Evolutionary conservation across 495 filamentous ascomycete genomes (phyloP), one percentile per base, ranked within the genome.

Genomic region (Filosporella fistucella): DNA sequence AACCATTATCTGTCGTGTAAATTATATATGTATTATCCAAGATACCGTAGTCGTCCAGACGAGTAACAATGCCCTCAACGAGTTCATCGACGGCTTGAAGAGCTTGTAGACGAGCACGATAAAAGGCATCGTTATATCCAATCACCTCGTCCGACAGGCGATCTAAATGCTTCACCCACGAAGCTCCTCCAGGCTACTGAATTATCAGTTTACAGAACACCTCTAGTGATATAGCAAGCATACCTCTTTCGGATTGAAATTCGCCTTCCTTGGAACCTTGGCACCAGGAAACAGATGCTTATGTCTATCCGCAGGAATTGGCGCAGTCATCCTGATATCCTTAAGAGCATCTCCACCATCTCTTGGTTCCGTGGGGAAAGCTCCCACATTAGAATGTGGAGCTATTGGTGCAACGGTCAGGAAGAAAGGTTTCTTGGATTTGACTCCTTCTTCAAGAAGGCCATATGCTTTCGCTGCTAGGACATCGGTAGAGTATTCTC

Each of bases 1-100:
- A 87, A 0, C 83, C 83, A 52, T 87, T 86, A 53, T 86, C 83
- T 5, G 77, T 78, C 4, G 78, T 80, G 57, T 81, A 86, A 45
- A 86, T 71, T 25, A 87, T 73, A 51, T 82, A 86, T 3, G 81
- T 86, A 51, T 84, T 72, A 18, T 84, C 77, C 13, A 84, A 54
- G 22, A 79, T 55, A 13, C 61, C 69, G 28, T 71, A 64, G 1
- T 68, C 61, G 18, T 72, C 66, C 0, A 87, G 68, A 1, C 72
- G 71, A 1, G 58, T 52, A 1, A 85, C 49, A 0, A 85, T 50
- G 0, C 63, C 64, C 17, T 81, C 74, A 0, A 87, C 74, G 1
- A 85, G 60, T 56, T 86, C 83, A 52, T 87, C 82, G 2, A 85
- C 78, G 1, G 72, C 69, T 55, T 84, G 81, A 5, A 86, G 57